phyloP scores from a whole-genome alignment of 2,329 filamentous ascomycete species.

The Teratosphaeriaceae sp. region DNA sequence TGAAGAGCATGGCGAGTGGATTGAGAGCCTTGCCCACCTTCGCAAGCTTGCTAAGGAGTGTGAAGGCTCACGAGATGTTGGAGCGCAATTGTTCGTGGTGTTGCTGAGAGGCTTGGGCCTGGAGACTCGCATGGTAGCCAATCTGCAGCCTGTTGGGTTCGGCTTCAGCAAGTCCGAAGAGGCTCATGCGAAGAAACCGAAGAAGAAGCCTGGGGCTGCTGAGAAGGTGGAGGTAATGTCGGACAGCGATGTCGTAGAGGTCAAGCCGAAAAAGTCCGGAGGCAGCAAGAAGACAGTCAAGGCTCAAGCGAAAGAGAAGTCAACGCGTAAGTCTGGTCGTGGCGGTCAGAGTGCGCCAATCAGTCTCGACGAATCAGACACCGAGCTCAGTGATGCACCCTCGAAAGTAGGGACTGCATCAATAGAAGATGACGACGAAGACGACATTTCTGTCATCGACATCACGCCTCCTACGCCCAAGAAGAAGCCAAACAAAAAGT shows the following conservation, averaged over 20 bases:
- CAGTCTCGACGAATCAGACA: conserved; percentile 44
- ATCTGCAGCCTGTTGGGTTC: conserved; percentile 79
- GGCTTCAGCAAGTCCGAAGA: conserved; percentile 87
- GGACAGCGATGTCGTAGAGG: conserved; percentile 13
- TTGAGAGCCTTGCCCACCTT: conserved; percentile 62
- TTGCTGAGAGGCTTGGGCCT: conserved; percentile 73
- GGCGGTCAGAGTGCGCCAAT: conserved; percentile 34
- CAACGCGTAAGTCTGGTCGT: conserved; percentile 15
- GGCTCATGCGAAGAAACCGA: conserved; percentile 47
- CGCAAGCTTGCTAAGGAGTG: conserved; percentile 61
- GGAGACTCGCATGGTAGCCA: conserved; percentile 77
- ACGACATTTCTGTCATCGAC: conserved; percentile 55
- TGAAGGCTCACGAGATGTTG: conserved; percentile 78
- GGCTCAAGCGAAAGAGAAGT: conserved; percentile 4
- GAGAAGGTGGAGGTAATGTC: conserved; percentile 6
- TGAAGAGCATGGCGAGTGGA: conserved; percentile 67
- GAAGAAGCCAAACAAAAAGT: conserved; percentile 43
- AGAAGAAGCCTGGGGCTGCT: conserved; percentile 15
- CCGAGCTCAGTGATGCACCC: conserved; percentile 35
- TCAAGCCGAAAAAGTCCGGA: conserved; percentile 13
- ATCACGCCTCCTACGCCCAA: conserved; percentile 41
- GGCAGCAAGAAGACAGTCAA: conserved; percentile 5
- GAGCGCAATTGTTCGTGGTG: conserved; percentile 83
- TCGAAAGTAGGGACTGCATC: conserved; percentile 34
- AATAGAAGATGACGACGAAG: conserved; percentile 43